phyloP scores from a whole-genome alignment of 345 rosid genomes.

The Microcos paniculata region DNA sequence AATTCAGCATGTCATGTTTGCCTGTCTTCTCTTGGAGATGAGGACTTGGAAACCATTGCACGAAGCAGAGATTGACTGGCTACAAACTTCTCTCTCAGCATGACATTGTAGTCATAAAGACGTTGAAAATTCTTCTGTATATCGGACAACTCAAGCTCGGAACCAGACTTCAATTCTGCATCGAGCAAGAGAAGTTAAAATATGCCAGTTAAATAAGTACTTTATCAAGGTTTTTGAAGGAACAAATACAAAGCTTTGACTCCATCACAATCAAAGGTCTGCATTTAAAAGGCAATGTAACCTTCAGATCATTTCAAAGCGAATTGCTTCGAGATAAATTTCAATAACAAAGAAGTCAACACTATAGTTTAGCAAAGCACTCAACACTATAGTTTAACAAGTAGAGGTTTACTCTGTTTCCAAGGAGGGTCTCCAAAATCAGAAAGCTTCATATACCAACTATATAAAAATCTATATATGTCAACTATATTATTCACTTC shows the following conservation, averaged over 20 bases:
- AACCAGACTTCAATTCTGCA: constrained; percentile 62
- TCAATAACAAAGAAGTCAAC: not conserved
- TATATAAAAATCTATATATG: no score
- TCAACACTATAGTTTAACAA: no score
- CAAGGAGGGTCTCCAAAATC: no score
- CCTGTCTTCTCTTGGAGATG: constrained; percentile 26
- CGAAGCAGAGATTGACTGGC: constrained; percentile 54
- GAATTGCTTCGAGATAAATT: no score
- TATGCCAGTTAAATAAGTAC: not conserved
- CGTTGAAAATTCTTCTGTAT: constrained; percentile 58
- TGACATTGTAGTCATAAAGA: constrained; percentile 69
- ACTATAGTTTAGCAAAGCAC: not conserved
- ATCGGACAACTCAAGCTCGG: constrained; percentile 56
- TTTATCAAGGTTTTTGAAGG: not conserved
- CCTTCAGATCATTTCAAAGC: not conserved
- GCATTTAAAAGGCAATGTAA: not conserved
- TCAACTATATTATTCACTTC: no score
- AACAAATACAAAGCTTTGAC: not conserved
- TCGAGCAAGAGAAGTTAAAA: not conserved
- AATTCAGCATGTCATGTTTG: constrained; percentile 9
- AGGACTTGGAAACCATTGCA: constrained; percentile 35
- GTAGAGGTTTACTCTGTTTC: no score
- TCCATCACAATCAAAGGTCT: not conserved
- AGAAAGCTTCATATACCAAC: no score
- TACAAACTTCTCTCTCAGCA: constrained; percentile 63